phyloP scores from a whole-genome alignment of 2,329 filamentous ascomycete genomes.

The Sporothrix mexicana region DNA sequence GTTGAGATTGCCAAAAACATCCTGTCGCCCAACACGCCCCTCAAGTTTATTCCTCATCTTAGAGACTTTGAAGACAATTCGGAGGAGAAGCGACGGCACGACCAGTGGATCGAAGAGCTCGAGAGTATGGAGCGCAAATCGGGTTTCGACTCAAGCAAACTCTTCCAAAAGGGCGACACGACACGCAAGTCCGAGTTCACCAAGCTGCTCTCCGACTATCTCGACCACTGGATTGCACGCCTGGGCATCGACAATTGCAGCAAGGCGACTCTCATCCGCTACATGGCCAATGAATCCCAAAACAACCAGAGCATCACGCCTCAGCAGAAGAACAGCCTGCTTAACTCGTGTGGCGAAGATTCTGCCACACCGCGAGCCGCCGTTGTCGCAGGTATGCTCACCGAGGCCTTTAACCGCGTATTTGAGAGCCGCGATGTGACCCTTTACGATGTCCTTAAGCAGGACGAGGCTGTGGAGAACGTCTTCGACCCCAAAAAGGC shows the following conservation, averaged over 20 bases:
- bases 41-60: slow-evolving; percentile 65
- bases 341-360: slow-evolving; percentile 53
- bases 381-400: slow-evolving; percentile 57
- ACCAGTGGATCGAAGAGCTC: slow-evolving; percentile 62
- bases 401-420: slow-evolving; percentile 62
- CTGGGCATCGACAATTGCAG: slow-evolving; percentile 59
- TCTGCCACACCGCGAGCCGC: slow-evolving; percentile 50
- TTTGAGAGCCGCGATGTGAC: slow-evolving; percentile 56
- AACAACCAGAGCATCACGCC: slow-evolving; percentile 57
- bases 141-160: slow-evolving; percentile 61
- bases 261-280: slow-evolving; percentile 58
- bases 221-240: slow-evolving; percentile 59
- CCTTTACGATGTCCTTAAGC: slow-evolving; percentile 58
- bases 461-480: slow-evolving; percentile 61
- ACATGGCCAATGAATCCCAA: slow-evolving; percentile 57
- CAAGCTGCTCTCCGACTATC: slow-evolving; percentile 57
- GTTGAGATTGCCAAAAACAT: slow-evolving; percentile 66
- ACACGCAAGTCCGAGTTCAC: slow-evolving; percentile 60
- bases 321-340: slow-evolving; percentile 59
- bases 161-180: slow-evolving; percentile 57
- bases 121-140: slow-evolving; percentile 63
- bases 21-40: slow-evolving; percentile 63
- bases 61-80: slow-evolving; percentile 60
- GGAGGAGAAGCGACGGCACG: slow-evolving; percentile 59
- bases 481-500: slow-evolving; percentile 60